Conservation (phyloP, 2,329 filamentous ascomycete genomes). For the Pseudogymnoascus sp. region DNA sequence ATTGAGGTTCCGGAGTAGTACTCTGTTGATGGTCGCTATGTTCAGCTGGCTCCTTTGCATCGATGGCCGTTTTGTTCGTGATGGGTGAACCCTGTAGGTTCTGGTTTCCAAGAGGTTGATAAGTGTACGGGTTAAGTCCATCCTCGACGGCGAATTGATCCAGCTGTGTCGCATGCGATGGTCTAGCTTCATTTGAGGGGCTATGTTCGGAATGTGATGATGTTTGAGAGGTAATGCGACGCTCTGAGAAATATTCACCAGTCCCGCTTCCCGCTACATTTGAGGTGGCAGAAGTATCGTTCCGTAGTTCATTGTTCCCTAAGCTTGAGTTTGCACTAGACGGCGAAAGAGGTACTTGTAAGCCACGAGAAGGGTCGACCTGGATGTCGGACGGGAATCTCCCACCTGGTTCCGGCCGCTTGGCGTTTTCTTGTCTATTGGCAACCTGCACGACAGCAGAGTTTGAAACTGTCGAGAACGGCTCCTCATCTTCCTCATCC, state of each 20-base stretch:
- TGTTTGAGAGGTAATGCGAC: background rate
- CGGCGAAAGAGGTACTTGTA: constrained; percentile 71
- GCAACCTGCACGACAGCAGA: constrained; percentile 47
- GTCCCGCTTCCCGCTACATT: constrained; percentile 16
- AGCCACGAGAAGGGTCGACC: constrained; percentile 68
- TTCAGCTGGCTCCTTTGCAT: background rate
- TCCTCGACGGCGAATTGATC: constrained; percentile 45
- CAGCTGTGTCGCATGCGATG: constrained; percentile 44
- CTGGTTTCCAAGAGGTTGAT: constrained; percentile 18
- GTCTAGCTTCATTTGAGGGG: constrained; percentile 35
- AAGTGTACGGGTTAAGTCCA: constrained; percentile 51
- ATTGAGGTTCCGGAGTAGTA: background rate
- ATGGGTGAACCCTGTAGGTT: background rate
- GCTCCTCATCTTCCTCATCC: constrained; percentile 65
- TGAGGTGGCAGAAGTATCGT: constrained; percentile 52
- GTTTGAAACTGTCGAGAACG: constrained; percentile 50
- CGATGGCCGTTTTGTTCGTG: background rate
- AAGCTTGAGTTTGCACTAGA: constrained; percentile 72
- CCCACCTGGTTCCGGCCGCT: constrained; percentile 83
- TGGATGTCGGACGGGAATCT: constrained; percentile 93
- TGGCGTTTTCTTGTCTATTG: constrained; percentile 45
- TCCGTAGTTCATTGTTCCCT: constrained; percentile 32
- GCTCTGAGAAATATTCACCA: constrained; percentile 21
- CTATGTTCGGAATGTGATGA: constrained; percentile 36
- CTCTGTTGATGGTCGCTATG: background rate